Conservation (phyloP, 176 grass and related monocot genomes). For the Chrysopogon serrulatus region DNA sequence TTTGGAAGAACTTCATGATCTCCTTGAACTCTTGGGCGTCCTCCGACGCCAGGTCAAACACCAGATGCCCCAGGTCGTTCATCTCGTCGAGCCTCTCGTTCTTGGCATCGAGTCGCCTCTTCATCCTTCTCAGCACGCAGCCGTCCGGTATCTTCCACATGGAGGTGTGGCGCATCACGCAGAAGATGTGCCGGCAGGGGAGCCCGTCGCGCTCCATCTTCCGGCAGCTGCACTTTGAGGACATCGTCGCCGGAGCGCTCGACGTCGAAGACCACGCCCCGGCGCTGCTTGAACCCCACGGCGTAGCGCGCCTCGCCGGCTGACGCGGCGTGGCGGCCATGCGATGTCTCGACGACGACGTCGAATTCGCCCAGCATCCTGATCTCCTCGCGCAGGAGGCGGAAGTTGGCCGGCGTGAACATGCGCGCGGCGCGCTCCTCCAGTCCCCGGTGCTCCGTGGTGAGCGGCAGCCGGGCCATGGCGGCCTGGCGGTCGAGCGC, state of each 20-base stretch:
- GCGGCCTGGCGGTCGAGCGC: not conserved
- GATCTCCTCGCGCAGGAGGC: slow-evolving; percentile 4
- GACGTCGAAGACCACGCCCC: not conserved
- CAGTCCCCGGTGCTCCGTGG: not conserved
- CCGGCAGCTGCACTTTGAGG: slow-evolving; percentile 15
- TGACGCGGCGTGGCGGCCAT: accelerated
- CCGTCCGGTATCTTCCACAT: not conserved
- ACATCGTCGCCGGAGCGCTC: not conserved
- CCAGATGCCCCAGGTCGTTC: not conserved
- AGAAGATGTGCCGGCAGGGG: slow-evolving; percentile 22
- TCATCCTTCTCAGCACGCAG: not conserved
- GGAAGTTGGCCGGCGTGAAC: slow-evolving; percentile 20
- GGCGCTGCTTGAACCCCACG: not conserved
- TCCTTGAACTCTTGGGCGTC: slow-evolving; percentile 20
- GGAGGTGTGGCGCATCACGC: not conserved
- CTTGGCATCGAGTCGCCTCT: not conserved
- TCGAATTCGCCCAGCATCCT: not conserved
- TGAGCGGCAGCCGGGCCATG: not conserved
- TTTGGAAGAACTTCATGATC: not conserved
- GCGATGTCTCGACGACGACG: not conserved
- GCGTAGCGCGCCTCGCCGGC: not conserved
- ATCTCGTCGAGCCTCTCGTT: not conserved
- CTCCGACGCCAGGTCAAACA: slow-evolving; percentile 29
- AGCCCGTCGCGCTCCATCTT: slow-evolving; percentile 35
- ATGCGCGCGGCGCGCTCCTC: not conserved